Evolutionary conservation across 1,284 basidiomycete species (phyloP).

Genomic region (Sphagnurus paluster): DNA sequence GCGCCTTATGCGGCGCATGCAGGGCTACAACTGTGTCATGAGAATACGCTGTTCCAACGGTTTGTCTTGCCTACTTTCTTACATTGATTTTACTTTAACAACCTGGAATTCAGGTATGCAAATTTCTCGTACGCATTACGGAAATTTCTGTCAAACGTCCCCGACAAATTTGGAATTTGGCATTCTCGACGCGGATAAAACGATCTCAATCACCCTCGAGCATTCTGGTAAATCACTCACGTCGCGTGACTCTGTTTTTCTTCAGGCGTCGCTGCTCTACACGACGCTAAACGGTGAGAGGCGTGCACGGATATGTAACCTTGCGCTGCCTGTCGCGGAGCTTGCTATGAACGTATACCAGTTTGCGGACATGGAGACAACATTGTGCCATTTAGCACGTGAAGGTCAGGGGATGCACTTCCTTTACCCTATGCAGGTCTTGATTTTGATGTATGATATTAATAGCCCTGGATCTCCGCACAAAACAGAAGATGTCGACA

Average conservation of each 20-base stretch:
- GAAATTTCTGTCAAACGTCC: conserved; percentile 81
- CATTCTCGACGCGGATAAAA: conserved; percentile 79
- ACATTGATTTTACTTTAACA: conserved; percentile 7
- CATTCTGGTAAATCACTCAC: conserved; percentile 67
- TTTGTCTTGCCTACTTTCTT: conserved; percentile 28
- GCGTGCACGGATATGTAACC: conserved; percentile 84
- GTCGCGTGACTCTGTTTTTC: conserved; percentile 75
- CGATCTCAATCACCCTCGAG: conserved; percentile 66
- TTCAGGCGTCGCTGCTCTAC: conserved; percentile 93
- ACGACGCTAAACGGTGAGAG: conserved; percentile 81
- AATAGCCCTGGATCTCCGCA: conserved; percentile 70
- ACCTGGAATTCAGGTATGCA: conserved; percentile 58
- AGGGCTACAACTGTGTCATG: conserved; percentile 82
- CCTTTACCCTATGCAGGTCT: background rate
- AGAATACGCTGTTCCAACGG: conserved; percentile 88
- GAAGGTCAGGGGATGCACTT: conserved; percentile 59
- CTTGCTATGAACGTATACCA: conserved; percentile 93
- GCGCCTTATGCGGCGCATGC: conserved; percentile 70
- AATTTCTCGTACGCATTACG: conserved; percentile 65
- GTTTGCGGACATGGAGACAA: conserved; percentile 89
- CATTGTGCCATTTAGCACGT: conserved; percentile 75
- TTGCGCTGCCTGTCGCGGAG: conserved; percentile 80
- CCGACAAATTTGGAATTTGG: conserved; percentile 83
- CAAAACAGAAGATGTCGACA: conserved; percentile 63
- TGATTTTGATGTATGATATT: background rate